Base-by-base conservation (phyloP, 345 rosid genomes). In the Salix brachista region DNA sequence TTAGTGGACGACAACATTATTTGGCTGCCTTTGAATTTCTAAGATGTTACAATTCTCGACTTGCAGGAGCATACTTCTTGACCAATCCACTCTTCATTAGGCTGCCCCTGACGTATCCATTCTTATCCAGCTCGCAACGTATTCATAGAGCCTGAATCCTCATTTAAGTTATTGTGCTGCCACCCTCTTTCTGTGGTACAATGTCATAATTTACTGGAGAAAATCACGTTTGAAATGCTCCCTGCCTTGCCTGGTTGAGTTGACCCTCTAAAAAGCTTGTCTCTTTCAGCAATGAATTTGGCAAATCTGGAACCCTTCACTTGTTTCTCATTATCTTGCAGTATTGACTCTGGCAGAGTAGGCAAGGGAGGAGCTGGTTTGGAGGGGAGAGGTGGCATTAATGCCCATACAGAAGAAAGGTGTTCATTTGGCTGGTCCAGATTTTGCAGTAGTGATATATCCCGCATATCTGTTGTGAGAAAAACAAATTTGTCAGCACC, bases 241-340 rank as follows among this genome's bases (percentile, higher is more conserved):
- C 68, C 85, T 3, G 8, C 80, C 62, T 65, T 81, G 66, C 78
- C 74, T 1, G 21, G 73, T 52, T 65, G 86, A 71, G 81, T 66
- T 0, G 87, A 77, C 67, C 83, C 68, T 68, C 84, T 89, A 75
- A 87, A 85, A 65, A 86, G 42, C 60, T 88, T 83, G 26, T 82
- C 71, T 37, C 85, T 80, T 77, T 89, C 97, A 0, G 94, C 80
- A 9, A 95, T 81, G 82, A 95, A 95, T 80, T 90, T 90, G n/a
- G 96, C 90, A 58, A 95, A 95, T 34, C 84, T 91, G 30, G 96
- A 91, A 44, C 97, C 97, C 54, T 88, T 93, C 72, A 80, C 84
- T 37, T 84, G 88, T 77, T 83, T 87, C 74, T 78, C 78, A 39
- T 79, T 72, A 72, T 84, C 91, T 74, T 89, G 88, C 36, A 70